These are phyloP conservation scores for Suillus variegatus DNA, from an alignment of 768 basidiomycete genomes.

Conservation along the genomic window DNA sequence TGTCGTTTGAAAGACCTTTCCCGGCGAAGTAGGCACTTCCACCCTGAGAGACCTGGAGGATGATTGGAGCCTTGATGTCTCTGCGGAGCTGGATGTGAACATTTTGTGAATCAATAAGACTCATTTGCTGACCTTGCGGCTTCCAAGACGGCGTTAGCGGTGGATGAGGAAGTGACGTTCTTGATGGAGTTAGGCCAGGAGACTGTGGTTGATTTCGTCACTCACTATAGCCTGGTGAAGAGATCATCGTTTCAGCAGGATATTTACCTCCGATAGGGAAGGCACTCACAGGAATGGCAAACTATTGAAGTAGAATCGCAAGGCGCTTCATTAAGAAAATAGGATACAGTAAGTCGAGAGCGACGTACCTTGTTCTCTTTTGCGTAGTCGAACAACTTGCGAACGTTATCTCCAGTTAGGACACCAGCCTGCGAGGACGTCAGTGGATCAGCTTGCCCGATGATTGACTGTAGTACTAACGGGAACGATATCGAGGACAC, in stretches of 20 bases:
- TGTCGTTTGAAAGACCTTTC: slow-evolving; percentile 92
- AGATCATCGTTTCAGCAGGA: not conserved
- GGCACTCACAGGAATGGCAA: slow-evolving; percentile 78
- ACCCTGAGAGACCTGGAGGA: slow-evolving; percentile 96
- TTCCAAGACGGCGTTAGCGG: slow-evolving; percentile 92
- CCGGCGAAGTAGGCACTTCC: slow-evolving; percentile 96
- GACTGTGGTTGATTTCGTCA: slow-evolving; percentile 16
- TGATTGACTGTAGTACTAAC: slow-evolving; percentile 47
- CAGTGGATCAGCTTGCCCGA: slow-evolving; percentile 7
- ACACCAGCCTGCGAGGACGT: slow-evolving; percentile 76
- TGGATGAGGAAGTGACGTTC: slow-evolving; percentile 98
- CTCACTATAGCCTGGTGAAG: slow-evolving; percentile 70
- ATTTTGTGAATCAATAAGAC: slow-evolving; percentile 4
- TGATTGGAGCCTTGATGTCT: slow-evolving; percentile 96
- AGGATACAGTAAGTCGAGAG: slow-evolving; percentile 2
- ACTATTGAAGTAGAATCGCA: slow-evolving; percentile 41
- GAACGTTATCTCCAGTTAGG: slow-evolving; percentile 91
- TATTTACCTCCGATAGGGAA: not conserved
- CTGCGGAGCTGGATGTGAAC: slow-evolving; percentile 37
- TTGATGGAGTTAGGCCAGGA: slow-evolving; percentile 31
- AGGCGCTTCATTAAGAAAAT: slow-evolving; percentile 15
- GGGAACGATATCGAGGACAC: slow-evolving; percentile 82
- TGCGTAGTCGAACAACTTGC: slow-evolving; percentile 95
- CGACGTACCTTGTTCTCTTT: slow-evolving; percentile 76
- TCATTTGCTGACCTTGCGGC: slow-evolving; percentile 73